phyloP scores from a whole-genome alignment of 345 rosid species.

The Gossypioides kirkii region DNA sequence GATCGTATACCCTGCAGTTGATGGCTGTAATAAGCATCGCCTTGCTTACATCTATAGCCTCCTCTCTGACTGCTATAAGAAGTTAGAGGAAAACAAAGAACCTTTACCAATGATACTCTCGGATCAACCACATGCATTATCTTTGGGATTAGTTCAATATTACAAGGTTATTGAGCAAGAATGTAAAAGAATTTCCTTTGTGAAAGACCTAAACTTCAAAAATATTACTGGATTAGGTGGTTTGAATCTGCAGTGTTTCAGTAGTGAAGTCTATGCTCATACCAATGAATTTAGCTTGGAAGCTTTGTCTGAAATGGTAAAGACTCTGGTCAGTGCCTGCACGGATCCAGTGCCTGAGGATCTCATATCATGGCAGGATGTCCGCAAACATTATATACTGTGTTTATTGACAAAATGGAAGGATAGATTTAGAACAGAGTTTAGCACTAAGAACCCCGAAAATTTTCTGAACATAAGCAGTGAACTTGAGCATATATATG shows the following conservation, averaged over 20 bases:
- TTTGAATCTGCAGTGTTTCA: slow-evolving; percentile 55
- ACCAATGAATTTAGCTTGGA: slow-evolving; percentile 57
- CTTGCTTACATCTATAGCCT: slow-evolving; percentile 71
- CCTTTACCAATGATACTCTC: slow-evolving; percentile 24
- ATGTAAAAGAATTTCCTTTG: slow-evolving; percentile 72
- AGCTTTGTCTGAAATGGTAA: slow-evolving; percentile 83
- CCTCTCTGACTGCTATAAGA: slow-evolving; percentile 67
- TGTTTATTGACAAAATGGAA: slow-evolving; percentile 48
- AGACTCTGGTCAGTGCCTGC: slow-evolving; percentile 38
- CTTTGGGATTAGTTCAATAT: slow-evolving; percentile 35
- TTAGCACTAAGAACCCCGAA: slow-evolving; percentile 48
- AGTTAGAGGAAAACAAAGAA: slow-evolving; percentile 47
- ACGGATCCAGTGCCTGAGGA: slow-evolving; percentile 42
- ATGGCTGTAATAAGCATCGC: slow-evolving; percentile 77
- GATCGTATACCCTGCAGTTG: slow-evolving; percentile 68
- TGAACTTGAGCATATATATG: slow-evolving; percentile 68
- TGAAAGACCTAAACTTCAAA: slow-evolving; percentile 77
- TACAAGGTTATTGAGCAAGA: slow-evolving; percentile 67
- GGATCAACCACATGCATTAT: slow-evolving; percentile 28
- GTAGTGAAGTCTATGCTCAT: slow-evolving; percentile 56
- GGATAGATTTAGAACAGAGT: slow-evolving; percentile 39
- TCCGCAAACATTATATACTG: slow-evolving; percentile 55
- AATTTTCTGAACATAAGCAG: slow-evolving; percentile 52
- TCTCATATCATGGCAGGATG: slow-evolving; percentile 64
- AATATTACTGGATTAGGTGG: slow-evolving; percentile 61